These are phyloP conservation scores for Chlorella variabilis DNA, from an alignment of 163 green algal genomes.

Conservation along the genomic window DNA sequence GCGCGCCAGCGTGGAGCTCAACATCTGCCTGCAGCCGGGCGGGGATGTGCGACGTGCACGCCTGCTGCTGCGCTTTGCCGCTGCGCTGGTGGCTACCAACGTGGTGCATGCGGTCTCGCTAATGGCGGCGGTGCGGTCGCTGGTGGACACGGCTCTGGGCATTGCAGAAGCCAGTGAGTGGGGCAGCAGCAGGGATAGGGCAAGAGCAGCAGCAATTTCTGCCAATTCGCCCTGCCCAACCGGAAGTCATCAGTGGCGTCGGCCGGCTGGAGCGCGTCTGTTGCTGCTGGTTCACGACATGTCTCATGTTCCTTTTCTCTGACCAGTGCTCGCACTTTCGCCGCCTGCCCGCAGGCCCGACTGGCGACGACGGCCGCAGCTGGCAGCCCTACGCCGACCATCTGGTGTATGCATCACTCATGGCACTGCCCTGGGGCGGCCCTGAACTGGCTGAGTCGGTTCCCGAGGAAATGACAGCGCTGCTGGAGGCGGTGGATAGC, in stretches of 20 bases:
- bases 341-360: slow-evolving; percentile 12
- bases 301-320: too few species aligned
- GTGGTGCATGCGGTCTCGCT: slow-evolving; percentile 66
- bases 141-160: slow-evolving; percentile 59
- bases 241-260: too few species aligned
- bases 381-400: slow-evolving; percentile 87
- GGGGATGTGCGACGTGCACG: slow-evolving; percentile 53
- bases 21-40: slow-evolving; percentile 46
- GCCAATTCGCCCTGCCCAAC: too few species aligned
- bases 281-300: too few species aligned
- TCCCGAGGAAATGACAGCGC: slow-evolving; percentile 34
- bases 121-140: slow-evolving; percentile 48
- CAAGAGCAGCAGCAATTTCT: too few species aligned
- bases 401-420: slow-evolving; percentile 72
- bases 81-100: slow-evolving; percentile 60
- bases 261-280: too few species aligned
- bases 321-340: too few species aligned
- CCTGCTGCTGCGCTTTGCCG: slow-evolving; percentile 77
- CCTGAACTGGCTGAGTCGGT: slow-evolving; percentile 61
- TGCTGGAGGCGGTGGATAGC: slow-evolving; percentile 43
- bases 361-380: slow-evolving; percentile 41
- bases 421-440: slow-evolving; percentile 78
- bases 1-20: slow-evolving; percentile 46
- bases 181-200: too few species aligned
- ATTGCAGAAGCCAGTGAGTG: slow-evolving; percentile 42